These are phyloP conservation scores for Hyaloscypha bicolor DNA, from an alignment of 495 filamentous ascomycete species.

Conservation along the genomic window DNA sequence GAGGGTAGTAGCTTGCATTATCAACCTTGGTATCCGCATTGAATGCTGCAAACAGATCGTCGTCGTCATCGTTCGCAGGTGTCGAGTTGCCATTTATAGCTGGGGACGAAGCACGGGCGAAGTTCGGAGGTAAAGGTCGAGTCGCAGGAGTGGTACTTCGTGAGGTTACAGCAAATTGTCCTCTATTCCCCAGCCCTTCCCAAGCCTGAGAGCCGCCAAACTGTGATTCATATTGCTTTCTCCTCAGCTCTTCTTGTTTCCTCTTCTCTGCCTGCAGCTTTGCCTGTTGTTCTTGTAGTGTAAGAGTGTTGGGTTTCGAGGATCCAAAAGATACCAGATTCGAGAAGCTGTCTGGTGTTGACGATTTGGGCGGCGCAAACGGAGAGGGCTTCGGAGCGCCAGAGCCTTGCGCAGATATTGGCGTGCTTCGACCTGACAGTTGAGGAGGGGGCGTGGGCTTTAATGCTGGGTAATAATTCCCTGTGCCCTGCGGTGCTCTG, in stretches of 20 bases:
- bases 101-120: constrained; percentile 29
- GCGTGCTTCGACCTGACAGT: constrained; percentile 42
- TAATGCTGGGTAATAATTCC: constrained; percentile 59
- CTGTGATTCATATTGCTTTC: constrained; percentile 67
- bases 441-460: constrained; percentile 61
- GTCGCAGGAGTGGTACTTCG: constrained; percentile 30
- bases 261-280: constrained; percentile 75
- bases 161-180: constrained; percentile 19
- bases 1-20: constrained; percentile 61
- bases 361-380: constrained; percentile 52
- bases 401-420: constrained; percentile 30
- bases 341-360: constrained; percentile 86
- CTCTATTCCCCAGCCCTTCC: constrained; percentile 59
- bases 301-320: constrained; percentile 61
- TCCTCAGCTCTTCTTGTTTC: constrained; percentile 72
- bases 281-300: constrained; percentile 83
- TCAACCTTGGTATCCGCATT: constrained; percentile 60
- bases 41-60: constrained; percentile 65
- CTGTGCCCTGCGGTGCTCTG: constrained; percentile 40
- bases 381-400: constrained; percentile 53
- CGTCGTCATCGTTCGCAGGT: constrained; percentile 42
- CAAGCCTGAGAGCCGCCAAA: constrained; percentile 75
- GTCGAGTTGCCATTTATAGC: constrained; percentile 25
- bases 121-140: constrained; percentile 24
- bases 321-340: constrained; percentile 78